Percentiles rank a stretch among this genome's conserved stretches.
phyloP scores from a whole-genome alignment of 1,284 basidiomycete genomes.

The Cryptococcus maquisensis region DNA sequence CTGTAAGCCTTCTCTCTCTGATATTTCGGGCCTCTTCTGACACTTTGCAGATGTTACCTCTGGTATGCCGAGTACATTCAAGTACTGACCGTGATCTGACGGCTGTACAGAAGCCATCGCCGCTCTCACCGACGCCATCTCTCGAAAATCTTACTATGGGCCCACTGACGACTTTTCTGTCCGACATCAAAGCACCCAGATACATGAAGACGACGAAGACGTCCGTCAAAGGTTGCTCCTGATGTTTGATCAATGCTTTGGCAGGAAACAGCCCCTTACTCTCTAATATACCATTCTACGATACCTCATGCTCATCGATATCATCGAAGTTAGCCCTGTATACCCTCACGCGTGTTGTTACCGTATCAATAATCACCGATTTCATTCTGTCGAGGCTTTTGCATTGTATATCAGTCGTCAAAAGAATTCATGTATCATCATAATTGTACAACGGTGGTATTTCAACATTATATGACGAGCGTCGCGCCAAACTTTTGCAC shows the following conservation, averaged over 20 bases:
- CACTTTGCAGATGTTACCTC: constrained; percentile 20
- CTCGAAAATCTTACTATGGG: neutral
- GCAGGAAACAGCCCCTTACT: neutral
- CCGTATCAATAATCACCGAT: too few relatives aligned
- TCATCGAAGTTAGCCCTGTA: too few relatives aligned
- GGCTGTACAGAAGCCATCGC: constrained; percentile 20
- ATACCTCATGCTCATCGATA: too few relatives aligned
- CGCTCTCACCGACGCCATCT: constrained; percentile 12
- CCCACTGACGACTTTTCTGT: neutral
- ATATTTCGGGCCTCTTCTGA: neutral
- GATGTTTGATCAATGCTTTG: constrained; percentile 15
- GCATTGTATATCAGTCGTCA: neutral
- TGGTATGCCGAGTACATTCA: constrained; percentile 8
- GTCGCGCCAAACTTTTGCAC: constrained; percentile 63
- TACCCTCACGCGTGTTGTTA: too few relatives aligned
- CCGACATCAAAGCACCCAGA: neutral
- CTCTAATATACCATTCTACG: too few relatives aligned
- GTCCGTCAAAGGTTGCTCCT: constrained; percentile 14
- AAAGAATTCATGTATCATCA: neutral
- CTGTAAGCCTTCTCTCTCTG: constrained; percentile 22
- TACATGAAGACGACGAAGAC: constrained; percentile 10
- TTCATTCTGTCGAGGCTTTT: too few relatives aligned
- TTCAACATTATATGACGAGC: constrained; percentile 17
- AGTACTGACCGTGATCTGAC: neutral
- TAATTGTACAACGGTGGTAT: neutral